A percentile compares a stretch with the other conserved stretches of the same genome.
phyloP scores from a whole-genome alignment of 176 grass and related monocot species.

The Saccharum spontaneum region DNA sequence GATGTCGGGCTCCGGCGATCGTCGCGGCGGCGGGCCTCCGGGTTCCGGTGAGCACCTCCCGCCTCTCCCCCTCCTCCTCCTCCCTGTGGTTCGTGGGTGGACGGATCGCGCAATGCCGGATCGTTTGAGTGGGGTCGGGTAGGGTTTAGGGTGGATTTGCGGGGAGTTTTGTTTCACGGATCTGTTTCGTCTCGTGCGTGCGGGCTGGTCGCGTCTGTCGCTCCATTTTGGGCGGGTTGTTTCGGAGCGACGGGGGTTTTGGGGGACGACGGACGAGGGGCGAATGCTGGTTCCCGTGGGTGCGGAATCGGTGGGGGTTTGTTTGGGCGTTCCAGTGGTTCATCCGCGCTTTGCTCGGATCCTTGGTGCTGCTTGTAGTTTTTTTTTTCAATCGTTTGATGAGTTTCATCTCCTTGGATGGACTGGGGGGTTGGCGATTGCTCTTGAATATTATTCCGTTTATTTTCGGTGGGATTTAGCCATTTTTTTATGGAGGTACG shows the following conservation, averaged over 20 bases:
- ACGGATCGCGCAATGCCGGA: constrained; percentile 27
- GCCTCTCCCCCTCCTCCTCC: not conserved
- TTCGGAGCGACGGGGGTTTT: not conserved
- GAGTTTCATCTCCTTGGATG: not conserved
- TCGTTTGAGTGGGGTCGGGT: not conserved
- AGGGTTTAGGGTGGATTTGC: not conserved
- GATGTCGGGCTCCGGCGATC: constrained; percentile 32
- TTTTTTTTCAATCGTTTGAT: not conserved
- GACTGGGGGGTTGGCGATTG: not conserved
- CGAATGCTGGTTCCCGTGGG: constrained; percentile 15
- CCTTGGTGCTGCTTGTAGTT: not conserved
- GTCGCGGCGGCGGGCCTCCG: constrained; percentile 16
- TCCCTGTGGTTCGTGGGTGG: not conserved
- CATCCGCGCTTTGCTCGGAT: not conserved
- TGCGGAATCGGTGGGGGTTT: not conserved
- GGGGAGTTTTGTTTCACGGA: too few species aligned
- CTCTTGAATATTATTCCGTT: not conserved
- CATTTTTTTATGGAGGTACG: not conserved
- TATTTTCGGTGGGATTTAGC: not conserved
- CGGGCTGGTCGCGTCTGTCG: not conserved
- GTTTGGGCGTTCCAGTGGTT: not conserved
- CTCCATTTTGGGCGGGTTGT: not conserved
- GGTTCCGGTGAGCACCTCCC: constrained; percentile 29
- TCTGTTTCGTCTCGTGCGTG: not conserved
- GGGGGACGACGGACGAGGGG: not conserved